A percentile compares a stretch with the other conserved stretches of the same genome.
Evolutionary conservation across 75 land plant species (phyloP).

Genomic region (Isoetes taiwanensis): DNA sequence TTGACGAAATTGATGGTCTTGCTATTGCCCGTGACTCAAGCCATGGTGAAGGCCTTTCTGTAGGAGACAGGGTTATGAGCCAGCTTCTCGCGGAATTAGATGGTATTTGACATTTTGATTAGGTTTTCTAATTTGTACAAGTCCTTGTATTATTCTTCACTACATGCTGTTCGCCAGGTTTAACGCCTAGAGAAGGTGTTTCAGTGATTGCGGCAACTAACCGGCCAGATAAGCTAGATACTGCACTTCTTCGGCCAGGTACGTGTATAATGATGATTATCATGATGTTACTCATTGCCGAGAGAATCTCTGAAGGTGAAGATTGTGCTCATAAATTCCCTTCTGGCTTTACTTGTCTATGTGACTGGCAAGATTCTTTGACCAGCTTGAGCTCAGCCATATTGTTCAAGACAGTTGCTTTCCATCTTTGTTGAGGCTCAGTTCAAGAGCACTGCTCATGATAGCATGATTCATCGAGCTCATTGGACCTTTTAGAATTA

Average conservation of each 20-base stretch:
- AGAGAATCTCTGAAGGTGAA: background rate
- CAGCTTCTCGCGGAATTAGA: constrained; percentile 92
- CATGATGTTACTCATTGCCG: background rate
- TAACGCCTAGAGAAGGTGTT: constrained; percentile 59
- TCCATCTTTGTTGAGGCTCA: background rate
- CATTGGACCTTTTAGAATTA: no score
- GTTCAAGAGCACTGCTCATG: no score
- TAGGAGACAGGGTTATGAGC: constrained; percentile 86
- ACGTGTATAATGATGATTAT: background rate
- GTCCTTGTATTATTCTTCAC: background rate
- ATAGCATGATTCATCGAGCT: no score
- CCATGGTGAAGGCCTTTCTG: constrained; percentile 53
- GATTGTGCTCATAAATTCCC: background rate
- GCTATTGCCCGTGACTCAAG: constrained; percentile 64
- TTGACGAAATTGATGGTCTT: constrained; percentile 97
- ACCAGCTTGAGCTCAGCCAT: background rate
- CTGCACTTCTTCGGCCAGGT: constrained; percentile 96
- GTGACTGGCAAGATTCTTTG: background rate
- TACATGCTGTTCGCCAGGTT: constrained; percentile 48
- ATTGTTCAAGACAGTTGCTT: background rate
- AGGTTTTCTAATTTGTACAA: background rate
- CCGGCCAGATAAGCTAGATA: constrained; percentile 91
- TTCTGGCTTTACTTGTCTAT: no score
- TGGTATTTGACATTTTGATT: constrained; percentile 32
- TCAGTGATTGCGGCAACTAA: constrained; percentile 97